Percentiles rank a stretch among this genome's conserved stretches.
phyloP scores from a whole-genome alignment of 352 stramenopile genomes.

The Phytophthora hibernalis region DNA sequence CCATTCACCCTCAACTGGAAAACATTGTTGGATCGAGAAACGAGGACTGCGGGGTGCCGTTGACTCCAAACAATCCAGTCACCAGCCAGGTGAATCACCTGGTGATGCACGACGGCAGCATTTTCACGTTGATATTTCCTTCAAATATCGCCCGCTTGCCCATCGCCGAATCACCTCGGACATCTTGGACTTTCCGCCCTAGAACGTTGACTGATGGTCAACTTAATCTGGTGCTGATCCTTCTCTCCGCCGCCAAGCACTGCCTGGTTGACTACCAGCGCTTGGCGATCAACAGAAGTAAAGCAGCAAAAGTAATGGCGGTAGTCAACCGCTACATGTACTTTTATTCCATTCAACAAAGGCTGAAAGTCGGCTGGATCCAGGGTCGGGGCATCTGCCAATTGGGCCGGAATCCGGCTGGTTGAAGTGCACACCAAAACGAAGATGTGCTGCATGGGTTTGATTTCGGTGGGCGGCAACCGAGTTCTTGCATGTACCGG shows the following conservation, averaged over 20 bases:
- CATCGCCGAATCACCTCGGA: constrained; percentile 15
- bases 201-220: not conserved
- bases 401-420: too few relatives aligned
- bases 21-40: not conserved
- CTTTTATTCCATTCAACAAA: too few relatives aligned
- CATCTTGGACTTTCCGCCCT: constrained; percentile 7
- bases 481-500: too few relatives aligned
- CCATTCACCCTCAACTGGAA: not conserved
- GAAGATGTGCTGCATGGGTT: not conserved
- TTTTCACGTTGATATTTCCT: constrained; percentile 16
- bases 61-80: not conserved
- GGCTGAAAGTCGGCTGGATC: too few relatives aligned
- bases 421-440: constrained; percentile 22
- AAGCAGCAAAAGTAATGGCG: too few relatives aligned
- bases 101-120: constrained; percentile 20
- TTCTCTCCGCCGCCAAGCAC: not conserved
- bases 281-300: too few relatives aligned
- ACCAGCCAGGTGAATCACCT: too few relatives aligned
- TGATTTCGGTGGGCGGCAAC: not conserved
- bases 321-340: too few relatives aligned
- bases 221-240: not conserved
- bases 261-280: too few relatives aligned
- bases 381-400: too few relatives aligned
- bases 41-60: not conserved
- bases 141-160: constrained; percentile 17